Conservation (phyloP, 2,329 filamentous ascomycete species). For the Fusarium fujikuroi region DNA sequence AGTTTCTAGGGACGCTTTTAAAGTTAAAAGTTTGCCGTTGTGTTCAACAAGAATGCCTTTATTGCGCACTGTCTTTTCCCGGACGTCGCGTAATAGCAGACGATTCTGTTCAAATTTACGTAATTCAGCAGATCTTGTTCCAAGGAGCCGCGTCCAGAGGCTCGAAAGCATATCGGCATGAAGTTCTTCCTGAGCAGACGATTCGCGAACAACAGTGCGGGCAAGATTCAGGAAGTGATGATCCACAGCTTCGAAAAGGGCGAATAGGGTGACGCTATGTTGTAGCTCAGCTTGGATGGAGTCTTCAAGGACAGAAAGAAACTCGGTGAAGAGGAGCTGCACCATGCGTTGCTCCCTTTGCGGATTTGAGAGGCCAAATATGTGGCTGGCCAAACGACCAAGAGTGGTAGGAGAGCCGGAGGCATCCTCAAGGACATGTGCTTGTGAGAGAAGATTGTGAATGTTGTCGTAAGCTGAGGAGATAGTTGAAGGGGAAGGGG, state of each 20-base stretch:
- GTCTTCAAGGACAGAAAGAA: constrained; percentile 87
- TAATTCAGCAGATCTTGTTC: constrained; percentile 77
- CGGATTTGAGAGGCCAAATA: constrained; percentile 83
- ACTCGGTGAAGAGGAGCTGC: constrained; percentile 85
- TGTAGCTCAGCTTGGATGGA: constrained; percentile 86
- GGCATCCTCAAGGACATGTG: constrained; percentile 67
- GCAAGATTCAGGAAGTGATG: constrained; percentile 89
- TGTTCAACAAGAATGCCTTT: constrained; percentile 89
- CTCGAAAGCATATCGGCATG: constrained; percentile 85
- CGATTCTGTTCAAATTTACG: constrained; percentile 94
- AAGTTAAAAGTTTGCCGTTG: constrained; percentile 81
- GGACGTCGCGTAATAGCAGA: constrained; percentile 79
- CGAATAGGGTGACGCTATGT: constrained; percentile 82
- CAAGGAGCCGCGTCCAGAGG: constrained; percentile 87
- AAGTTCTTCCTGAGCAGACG: constrained; percentile 80
- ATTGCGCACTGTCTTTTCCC: constrained; percentile 85
- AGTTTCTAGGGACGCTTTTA: constrained; percentile 89
- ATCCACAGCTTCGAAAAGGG: constrained; percentile 92
- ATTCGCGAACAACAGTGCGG: constrained; percentile 85
- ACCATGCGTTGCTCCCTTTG: constrained; percentile 84
- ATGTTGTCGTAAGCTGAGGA: constrained; percentile 83
- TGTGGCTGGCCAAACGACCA: constrained; percentile 73
- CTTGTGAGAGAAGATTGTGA: constrained; percentile 77
- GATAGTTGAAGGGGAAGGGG: constrained; percentile 67
- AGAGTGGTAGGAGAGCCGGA: constrained; percentile 71